Evolutionary conservation across 192 early-diverging fungal genomes (phyloP).

Genomic region (Diversispora epigaea): DNA sequence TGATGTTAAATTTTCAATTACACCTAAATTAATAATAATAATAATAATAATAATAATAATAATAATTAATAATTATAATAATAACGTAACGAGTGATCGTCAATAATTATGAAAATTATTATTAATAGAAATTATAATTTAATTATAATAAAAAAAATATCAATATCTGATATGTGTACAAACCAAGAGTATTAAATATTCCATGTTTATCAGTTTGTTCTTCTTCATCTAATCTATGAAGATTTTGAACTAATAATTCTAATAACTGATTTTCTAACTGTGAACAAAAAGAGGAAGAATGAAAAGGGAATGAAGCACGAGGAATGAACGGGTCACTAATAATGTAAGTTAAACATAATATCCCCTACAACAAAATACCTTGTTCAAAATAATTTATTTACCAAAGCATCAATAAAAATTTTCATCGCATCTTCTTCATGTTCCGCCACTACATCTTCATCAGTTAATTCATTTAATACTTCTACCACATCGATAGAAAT

Average conservation of each 20-base stretch:
- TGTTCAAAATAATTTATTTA: slow-evolving; percentile 40
- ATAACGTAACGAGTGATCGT: too few species aligned
- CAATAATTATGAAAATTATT: not conserved
- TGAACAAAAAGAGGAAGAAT: too few species aligned
- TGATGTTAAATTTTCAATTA: slow-evolving; percentile 85
- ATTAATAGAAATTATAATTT: not conserved
- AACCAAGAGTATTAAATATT: slow-evolving; percentile 78
- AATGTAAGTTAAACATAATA: not conserved
- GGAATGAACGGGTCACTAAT: too few species aligned
- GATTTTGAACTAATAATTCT: slow-evolving; percentile 76
- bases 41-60: too few species aligned
- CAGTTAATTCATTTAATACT: slow-evolving; percentile 87
- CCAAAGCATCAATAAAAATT: slow-evolving; percentile 65
- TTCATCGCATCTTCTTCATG: slow-evolving; percentile 57
- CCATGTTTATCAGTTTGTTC: slow-evolving; percentile 79
- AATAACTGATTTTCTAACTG: slow-evolving; percentile 64
- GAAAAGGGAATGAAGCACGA: too few species aligned
- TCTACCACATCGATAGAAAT: slow-evolving; percentile 83
- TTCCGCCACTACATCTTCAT: slow-evolving; percentile 69
- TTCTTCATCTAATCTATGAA: slow-evolving; percentile 75
- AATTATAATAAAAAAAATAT: not conserved
- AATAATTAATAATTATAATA: too few species aligned
- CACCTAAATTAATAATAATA: slow-evolving; percentile 38
- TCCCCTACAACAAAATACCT: not conserved
- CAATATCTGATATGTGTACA: not conserved